Evolutionary conservation across 2,329 filamentous ascomycete species (phyloP).

Genomic region (Sporothrix sp.): DNA sequence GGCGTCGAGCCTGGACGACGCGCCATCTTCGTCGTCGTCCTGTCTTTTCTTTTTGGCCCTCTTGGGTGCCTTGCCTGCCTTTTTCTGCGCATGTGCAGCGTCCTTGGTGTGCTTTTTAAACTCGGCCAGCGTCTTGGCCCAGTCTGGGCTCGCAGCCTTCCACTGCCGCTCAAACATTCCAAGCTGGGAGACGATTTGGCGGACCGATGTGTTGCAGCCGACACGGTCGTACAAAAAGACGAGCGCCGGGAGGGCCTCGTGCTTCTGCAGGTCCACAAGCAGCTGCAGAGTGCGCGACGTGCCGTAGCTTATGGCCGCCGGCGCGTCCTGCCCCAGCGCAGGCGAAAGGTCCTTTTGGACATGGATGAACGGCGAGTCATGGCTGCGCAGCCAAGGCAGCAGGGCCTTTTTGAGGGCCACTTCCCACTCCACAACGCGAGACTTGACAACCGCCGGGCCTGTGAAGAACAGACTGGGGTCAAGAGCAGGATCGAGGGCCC

Average conservation of each 20-base stretch:
- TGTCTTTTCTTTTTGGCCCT: conserved; percentile 27
- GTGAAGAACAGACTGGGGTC: conserved; percentile 41
- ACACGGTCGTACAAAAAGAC: conserved; percentile 67
- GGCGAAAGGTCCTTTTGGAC: conserved; percentile 36
- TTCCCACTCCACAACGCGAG: conserved; percentile 59
- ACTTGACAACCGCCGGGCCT: conserved; percentile 42
- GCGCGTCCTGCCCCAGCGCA: not conserved
- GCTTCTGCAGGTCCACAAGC: conserved; percentile 47
- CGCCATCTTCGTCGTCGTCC: conserved; percentile 34
- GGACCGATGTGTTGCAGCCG: conserved; percentile 51
- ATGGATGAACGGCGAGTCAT: conserved; percentile 31
- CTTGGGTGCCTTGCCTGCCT: conserved; percentile 19
- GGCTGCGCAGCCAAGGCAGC: conserved; percentile 48
- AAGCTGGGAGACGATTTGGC: conserved; percentile 42
- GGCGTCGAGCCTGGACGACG: conserved; percentile 43
- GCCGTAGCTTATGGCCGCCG: not conserved
- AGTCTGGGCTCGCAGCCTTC: conserved; percentile 47
- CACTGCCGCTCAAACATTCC: conserved; percentile 44
- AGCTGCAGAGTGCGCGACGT: conserved; percentile 37
- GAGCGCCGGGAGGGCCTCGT: conserved; percentile 60
- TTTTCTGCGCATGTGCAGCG: conserved; percentile 26
- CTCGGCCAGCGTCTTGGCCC: conserved; percentile 46
- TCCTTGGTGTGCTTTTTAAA: conserved; percentile 43
- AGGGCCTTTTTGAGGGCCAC: conserved; percentile 48
- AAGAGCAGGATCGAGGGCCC: conserved; percentile 40